Base-by-base conservation (phyloP, 2,329 filamentous ascomycete genomes). In the Tympanopsis confertula region DNA sequence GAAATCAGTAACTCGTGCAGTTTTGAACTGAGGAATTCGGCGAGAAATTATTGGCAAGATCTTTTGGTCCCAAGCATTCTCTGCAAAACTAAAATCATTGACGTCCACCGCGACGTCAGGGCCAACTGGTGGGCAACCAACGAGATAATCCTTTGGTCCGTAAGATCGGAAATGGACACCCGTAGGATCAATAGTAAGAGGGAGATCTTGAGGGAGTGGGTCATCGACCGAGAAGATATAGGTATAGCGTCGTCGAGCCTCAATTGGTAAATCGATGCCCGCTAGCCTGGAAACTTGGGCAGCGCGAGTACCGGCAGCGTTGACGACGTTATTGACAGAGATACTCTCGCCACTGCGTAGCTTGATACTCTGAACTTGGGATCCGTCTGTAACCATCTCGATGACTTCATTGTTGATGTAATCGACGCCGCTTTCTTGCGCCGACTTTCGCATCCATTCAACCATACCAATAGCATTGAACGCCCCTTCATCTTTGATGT, bases 171-270 rank as follows among this genome's bases (percentile, higher is more conserved):
- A 18, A 36, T 45, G 44, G 2, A 45, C 42, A 3, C 44, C 44
- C 3, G 35, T 24, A 10, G 43, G 44, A 38, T 45, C 43, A 18
- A 46, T 45, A 2, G 43, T 45, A 4, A 46, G 30, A 5, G 43
- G 44, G 10, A 46, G 32, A 13, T 46, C 43, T 18, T 46, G 30
- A 13, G 38, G 28, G 3, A 46, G 36, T 3, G 35, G 36, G 1
- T 46, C 39, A 19, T 46, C 43, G 4, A 41, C 38, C 4, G 22
- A 19, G 32, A 44, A 45, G 36, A 46, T 41, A 17, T 46, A 46
- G 4, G 41, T 46, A 20, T 46, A 46, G 7, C 41, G 43, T 19
- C 39, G 37, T 33, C 41, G 35, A 14, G 44, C 44, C 26, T 46
- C 44, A 20, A 46, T 36, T 4, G 38, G 41, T 13, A 43, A 26